Conservation (phyloP, 805 yeast species). For the Yamadazyma phyllophila region DNA sequence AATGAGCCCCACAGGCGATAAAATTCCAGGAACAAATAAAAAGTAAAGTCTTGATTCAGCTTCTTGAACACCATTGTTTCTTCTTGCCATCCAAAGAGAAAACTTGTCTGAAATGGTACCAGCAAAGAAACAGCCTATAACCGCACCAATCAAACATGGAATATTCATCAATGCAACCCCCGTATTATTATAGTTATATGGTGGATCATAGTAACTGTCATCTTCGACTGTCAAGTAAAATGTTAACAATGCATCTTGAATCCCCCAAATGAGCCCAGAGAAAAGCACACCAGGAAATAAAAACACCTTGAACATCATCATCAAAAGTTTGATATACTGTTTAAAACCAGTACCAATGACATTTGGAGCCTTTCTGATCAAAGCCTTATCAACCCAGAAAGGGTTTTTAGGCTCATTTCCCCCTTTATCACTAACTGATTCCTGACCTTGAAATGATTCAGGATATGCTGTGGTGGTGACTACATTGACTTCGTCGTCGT, state of each 20-base stretch:
- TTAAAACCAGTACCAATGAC: constrained; percentile 37
- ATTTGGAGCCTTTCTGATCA: constrained; percentile 36
- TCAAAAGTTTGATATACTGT: constrained; percentile 40
- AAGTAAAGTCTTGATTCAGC: constrained; percentile 38
- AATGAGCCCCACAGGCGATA: constrained; percentile 34
- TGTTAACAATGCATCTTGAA: constrained; percentile 38
- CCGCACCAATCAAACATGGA: constrained; percentile 39
- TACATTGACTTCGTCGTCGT: neutral
- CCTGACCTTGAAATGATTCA: constrained; percentile 19
- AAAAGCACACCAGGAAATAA: constrained; percentile 35
- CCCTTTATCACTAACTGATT: constrained; percentile 44
- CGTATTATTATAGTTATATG: constrained; percentile 32
- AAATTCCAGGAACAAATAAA: constrained; percentile 32
- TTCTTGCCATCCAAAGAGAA: constrained; percentile 35
- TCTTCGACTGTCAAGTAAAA: constrained; percentile 40
- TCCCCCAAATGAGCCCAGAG: constrained; percentile 40
- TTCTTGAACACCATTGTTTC: constrained; percentile 35
- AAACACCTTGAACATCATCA: constrained; percentile 30
- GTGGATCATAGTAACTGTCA: constrained; percentile 33
- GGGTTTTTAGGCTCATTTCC: constrained; percentile 23
- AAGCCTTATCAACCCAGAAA: constrained; percentile 29
- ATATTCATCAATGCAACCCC: constrained; percentile 41
- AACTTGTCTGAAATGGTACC: constrained; percentile 35
- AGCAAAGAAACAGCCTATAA: constrained; percentile 37
- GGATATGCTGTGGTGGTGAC: constrained; percentile 11